phyloP scores from a whole-genome alignment of 2,329 filamentous ascomycete species.

The Fusarium tjaetaba region DNA sequence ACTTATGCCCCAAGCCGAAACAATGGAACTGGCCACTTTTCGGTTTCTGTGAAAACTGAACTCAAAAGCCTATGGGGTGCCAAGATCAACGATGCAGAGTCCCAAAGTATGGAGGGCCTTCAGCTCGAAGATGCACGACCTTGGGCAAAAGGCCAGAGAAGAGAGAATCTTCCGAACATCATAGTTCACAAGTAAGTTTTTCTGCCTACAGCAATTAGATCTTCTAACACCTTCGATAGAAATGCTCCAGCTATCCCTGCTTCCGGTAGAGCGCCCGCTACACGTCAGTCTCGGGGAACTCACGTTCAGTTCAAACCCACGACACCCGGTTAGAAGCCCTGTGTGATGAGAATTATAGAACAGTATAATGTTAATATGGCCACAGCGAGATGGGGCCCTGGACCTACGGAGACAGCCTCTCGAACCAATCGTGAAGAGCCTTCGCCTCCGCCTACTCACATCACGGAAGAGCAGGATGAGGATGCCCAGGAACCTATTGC shows the following conservation, averaged over 20 bases:
- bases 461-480: neutral
- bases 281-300: neutral
- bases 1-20: slow-evolving; percentile 10
- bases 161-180: neutral
- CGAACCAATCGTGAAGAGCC: neutral
- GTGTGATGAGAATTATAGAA: slow-evolving; percentile 1
- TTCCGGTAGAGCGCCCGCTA: neutral
- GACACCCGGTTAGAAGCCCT: slow-evolving; percentile 23
- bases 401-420: neutral
- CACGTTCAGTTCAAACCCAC: slow-evolving; percentile 13
- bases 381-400: slow-evolving; percentile 14
- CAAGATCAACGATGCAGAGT: slow-evolving; percentile 37
- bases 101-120: slow-evolving; percentile 37
- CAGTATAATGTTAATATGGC: neutral
- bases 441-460: neutral
- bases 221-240: neutral
- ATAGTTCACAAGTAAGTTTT: neutral
- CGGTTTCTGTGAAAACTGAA: neutral
- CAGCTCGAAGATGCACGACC: slow-evolving; percentile 29
- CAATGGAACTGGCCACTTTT: slow-evolving; percentile 25
- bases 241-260: neutral
- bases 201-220: neutral
- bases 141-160: slow-evolving; percentile 27
- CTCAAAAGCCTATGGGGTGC: slow-evolving; percentile 26
- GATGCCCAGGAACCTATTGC: neutral